These are phyloP conservation scores for Trametes gibbosa DNA, from an alignment of 768 basidiomycete species.

Conservation along the genomic window DNA sequence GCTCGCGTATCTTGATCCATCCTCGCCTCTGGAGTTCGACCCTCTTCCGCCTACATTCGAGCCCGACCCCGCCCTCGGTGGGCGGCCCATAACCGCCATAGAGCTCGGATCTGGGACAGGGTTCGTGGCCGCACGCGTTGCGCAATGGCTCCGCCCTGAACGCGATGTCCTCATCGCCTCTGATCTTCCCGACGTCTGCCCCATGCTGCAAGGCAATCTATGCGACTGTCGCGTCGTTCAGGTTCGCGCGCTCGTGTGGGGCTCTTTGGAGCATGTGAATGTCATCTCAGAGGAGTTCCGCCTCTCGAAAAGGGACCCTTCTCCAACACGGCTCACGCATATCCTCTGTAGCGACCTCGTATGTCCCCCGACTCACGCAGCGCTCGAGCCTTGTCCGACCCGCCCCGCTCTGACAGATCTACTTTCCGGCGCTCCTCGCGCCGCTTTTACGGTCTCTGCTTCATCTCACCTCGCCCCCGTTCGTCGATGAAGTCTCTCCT, in stretches of 20 bases:
- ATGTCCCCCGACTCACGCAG: conserved; percentile 29
- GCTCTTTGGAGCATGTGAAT: conserved; percentile 43
- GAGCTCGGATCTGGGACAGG: conserved; percentile 84
- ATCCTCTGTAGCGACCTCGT: conserved; percentile 85
- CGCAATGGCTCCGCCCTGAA: conserved; percentile 37
- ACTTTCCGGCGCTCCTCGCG: conserved; percentile 80
- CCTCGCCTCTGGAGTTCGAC: conserved; percentile 29
- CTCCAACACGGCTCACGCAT: conserved; percentile 45
- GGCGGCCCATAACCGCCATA: conserved; percentile 40
- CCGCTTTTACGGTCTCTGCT: conserved; percentile 75
- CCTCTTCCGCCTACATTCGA: conserved; percentile 34
- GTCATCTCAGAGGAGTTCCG: conserved; percentile 40
- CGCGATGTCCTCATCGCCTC: conserved; percentile 49
- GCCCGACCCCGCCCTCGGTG: neutral
- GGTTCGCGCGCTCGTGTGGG: conserved; percentile 73
- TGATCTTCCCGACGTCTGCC: conserved; percentile 74
- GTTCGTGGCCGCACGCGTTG: conserved; percentile 50
- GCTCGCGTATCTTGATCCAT: conserved; percentile 21
- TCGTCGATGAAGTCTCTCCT: conserved; percentile 16
- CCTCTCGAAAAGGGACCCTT: neutral
- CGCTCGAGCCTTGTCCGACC: neutral
- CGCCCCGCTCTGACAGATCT: conserved; percentile 49
- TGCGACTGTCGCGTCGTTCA: conserved; percentile 26
- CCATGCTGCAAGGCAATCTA: conserved; percentile 45
- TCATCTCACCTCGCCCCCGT: conserved; percentile 60